Evolutionary conservation across 2,329 filamentous ascomycete species (phyloP), one percentile per base, ranked within the genome.

Genomic region (Diaporthe amygdali): DNA sequence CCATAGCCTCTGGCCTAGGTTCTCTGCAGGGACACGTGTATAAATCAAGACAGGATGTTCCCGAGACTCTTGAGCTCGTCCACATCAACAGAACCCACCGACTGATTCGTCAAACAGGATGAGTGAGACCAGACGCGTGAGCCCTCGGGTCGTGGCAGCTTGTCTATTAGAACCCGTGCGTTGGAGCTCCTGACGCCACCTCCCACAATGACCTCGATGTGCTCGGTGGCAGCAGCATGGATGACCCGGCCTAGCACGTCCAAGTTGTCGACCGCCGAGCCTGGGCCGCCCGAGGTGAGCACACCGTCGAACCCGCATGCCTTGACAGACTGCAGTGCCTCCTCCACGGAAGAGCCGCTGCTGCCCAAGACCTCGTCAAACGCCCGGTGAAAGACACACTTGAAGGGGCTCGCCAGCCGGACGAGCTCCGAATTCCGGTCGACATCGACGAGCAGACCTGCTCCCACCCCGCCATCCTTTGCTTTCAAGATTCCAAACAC

Each of bases 331-430:
- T 78, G 75, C 34, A 89, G 76, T 1, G 79, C 79, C 2, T 70
- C 74, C 0, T 74, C 74, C 10, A 69, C 74, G 56, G 27, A 12
- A 27, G 37, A 27, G 15, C 25, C 46, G 54, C 7, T 17, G 71
- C 39, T 56, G 41, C 55, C 55, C 3, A 86, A 74, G 14, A 89
- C 78, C 22, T 82, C 79, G 75, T 90, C 88, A 71, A 89, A 88
- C 2, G 88, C 88, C 20, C 88, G 84, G 77, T 89, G 88, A 73
- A 90, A 87, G n/a, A 88, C 83, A 73, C 84, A 85, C 20, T 77
- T 77, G 39, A 83, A 82, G 2, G 84, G 86, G 8, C 73, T 75
- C 0, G 87, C 84, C 17, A 81, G 77, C 2, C 74, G 49, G 0
- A 88, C 79, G 5, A 90, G 82, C 66, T 74, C 73, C 2, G 41